These are phyloP conservation scores for Fonsecaea pedrosoi DNA, from an alignment of 2,329 filamentous ascomycete species.

Conservation along the genomic window DNA sequence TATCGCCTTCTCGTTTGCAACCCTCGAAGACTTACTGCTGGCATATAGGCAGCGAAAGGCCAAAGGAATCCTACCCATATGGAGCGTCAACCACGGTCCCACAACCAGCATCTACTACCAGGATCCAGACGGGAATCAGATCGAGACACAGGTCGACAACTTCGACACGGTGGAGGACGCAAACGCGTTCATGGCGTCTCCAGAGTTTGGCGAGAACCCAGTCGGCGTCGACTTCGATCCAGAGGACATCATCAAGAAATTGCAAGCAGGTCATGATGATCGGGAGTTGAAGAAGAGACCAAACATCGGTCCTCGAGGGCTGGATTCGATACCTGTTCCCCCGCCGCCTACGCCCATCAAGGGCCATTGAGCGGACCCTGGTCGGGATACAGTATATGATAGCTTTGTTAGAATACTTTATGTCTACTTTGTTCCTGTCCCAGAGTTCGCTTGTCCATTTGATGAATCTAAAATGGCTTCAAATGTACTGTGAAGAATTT, in stretches of 20 bases:
- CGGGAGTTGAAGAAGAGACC: constrained; percentile 15
- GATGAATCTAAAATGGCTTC: not conserved
- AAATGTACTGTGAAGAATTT: not conserved
- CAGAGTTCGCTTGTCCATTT: not conserved
- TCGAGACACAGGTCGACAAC: constrained; percentile 58
- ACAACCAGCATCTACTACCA: constrained; percentile 57
- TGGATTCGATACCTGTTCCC: constrained; percentile 12
- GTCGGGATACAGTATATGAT: not conserved
- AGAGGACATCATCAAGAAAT: constrained; percentile 13
- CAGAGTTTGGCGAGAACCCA: constrained; percentile 16
- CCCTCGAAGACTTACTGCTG: constrained; percentile 38
- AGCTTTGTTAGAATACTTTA: not conserved
- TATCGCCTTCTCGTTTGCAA: constrained; percentile 2
- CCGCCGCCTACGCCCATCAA: not conserved
- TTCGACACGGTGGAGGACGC: constrained; percentile 40
- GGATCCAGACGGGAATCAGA: constrained; percentile 57
- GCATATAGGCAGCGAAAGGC: constrained; percentile 46
- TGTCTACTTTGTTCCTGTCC: constrained; percentile 1
- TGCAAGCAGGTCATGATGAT: not conserved
- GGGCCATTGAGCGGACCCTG: constrained; percentile 3
- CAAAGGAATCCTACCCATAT: constrained; percentile 44
- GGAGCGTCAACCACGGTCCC: constrained; percentile 57
- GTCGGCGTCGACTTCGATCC: constrained; percentile 25
- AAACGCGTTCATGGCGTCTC: constrained; percentile 12
- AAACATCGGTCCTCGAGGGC: constrained; percentile 18